Evolutionary conservation across 2,329 filamentous ascomycete genomes (phyloP).

Genomic region (Alternaria infectoria): DNA sequence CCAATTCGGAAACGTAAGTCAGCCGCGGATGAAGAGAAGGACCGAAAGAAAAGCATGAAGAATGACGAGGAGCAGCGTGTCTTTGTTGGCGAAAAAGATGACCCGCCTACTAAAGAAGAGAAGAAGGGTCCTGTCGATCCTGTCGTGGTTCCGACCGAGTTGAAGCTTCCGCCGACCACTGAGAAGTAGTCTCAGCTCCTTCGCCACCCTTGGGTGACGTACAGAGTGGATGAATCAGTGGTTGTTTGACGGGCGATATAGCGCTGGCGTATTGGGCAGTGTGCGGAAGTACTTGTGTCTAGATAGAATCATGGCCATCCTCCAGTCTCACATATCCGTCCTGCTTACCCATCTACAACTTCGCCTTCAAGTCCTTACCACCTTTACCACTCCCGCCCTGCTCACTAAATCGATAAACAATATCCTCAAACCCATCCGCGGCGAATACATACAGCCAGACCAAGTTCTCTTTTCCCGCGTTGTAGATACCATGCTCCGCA

Average conservation of each 20-base stretch:
- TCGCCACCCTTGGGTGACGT: background rate
- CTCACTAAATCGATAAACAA: slow-evolving; percentile 48
- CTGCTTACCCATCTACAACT: background rate
- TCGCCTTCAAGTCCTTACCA: background rate
- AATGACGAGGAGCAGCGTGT: background rate
- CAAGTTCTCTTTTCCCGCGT: slow-evolving; percentile 32
- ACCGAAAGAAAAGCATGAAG: background rate
- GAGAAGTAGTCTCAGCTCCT: background rate
- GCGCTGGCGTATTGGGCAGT: background rate
- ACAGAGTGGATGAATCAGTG: background rate
- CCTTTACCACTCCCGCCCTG: background rate
- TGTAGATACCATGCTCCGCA: slow-evolving; percentile 51
- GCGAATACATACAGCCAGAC: slow-evolving; percentile 53
- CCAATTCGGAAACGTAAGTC: background rate
- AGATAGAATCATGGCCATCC: background rate
- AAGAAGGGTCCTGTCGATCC: background rate
- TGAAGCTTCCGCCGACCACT: background rate
- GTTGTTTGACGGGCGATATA: background rate
- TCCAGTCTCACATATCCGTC: background rate
- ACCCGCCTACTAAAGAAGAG: background rate
- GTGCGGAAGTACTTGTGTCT: background rate
- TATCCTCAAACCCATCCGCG: slow-evolving; percentile 46
- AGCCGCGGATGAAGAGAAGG: background rate
- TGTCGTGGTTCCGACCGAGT: background rate
- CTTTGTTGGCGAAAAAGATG: background rate